phyloP scores from a whole-genome alignment of 2,329 filamentous ascomycete genomes.

The Verticillium albo-atrum region DNA sequence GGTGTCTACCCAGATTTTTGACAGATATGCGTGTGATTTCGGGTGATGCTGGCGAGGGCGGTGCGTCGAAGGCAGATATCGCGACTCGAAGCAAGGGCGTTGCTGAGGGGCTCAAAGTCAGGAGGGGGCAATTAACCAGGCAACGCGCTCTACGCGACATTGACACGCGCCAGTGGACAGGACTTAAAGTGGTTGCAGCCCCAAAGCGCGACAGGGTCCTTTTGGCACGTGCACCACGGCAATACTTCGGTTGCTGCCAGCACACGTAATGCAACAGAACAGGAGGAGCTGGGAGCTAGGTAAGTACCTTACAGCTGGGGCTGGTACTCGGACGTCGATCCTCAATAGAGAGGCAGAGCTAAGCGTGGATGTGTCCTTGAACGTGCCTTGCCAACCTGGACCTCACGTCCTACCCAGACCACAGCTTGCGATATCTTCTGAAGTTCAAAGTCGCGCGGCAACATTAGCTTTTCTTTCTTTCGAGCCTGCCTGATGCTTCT shows the following conservation, averaged over 20 bases:
- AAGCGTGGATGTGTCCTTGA: not conserved
- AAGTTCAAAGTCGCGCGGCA: not conserved
- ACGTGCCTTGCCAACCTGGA: not conserved
- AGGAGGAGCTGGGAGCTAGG: not conserved
- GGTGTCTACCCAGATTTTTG: not conserved
- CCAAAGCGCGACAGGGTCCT: not conserved
- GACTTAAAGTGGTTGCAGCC: conserved; percentile 25
- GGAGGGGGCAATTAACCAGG: conserved; percentile 3
- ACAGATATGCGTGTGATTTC: not conserved
- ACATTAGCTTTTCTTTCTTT: not conserved
- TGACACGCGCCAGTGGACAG: conserved; percentile 13
- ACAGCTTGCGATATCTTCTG: not conserved
- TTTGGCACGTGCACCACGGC: not conserved
- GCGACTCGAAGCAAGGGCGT: not conserved
- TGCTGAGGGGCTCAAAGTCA: not conserved
- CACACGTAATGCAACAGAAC: not conserved
- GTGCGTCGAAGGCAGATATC: not conserved
- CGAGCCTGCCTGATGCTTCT: not conserved
- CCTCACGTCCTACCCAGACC: not conserved
- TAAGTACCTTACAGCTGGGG: not conserved
- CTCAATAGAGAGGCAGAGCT: not conserved
- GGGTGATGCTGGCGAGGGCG: not conserved
- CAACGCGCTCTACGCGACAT: not conserved
- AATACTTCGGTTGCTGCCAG: not conserved
- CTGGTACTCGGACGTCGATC: not conserved